Percentiles rank a stretch among this genome's conserved stretches.
phyloP scores from a whole-genome alignment of 805 yeast genomes.

The Suhomyces xylopsoci region DNA sequence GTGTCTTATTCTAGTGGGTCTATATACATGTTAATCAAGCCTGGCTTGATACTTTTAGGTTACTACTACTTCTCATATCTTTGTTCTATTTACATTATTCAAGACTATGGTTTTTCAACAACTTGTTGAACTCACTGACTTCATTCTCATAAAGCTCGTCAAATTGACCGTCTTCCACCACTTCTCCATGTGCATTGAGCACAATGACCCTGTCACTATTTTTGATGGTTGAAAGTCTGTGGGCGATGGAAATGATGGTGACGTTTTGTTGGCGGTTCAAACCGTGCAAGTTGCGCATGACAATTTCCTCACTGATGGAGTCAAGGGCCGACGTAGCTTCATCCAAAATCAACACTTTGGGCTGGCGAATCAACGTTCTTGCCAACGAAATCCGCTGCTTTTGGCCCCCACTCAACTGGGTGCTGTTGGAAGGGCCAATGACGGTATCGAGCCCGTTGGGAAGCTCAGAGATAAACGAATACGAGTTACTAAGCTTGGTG shows the following conservation, averaged over 20 bases:
- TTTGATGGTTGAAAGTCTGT: constrained; percentile 81
- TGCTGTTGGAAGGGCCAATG: constrained; percentile 70
- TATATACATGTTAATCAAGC: too few relatives aligned
- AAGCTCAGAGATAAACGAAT: constrained; percentile 62
- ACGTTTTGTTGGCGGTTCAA: constrained; percentile 51
- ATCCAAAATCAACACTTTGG: constrained; percentile 78
- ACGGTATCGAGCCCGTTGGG: constrained; percentile 80
- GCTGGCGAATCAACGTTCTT: constrained; percentile 74
- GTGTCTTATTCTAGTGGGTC: too few relatives aligned
- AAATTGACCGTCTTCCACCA: constrained; percentile 60
- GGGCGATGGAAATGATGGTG: constrained; percentile 89
- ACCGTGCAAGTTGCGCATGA: constrained; percentile 64
- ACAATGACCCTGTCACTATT: constrained; percentile 81
- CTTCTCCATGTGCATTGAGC: constrained; percentile 48
- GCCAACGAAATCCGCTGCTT: constrained; percentile 91
- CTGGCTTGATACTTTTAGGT: too few relatives aligned
- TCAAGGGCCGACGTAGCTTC: constrained; percentile 96
- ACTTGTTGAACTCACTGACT: constrained; percentile 32
- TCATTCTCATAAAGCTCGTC: constrained; percentile 23
- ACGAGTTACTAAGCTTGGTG: constrained; percentile 68
- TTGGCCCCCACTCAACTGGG: constrained; percentile 91
- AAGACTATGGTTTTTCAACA: constrained; percentile 25
- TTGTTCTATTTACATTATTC: neutral
- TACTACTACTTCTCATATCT: too few relatives aligned
- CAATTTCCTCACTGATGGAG: constrained; percentile 81